phyloP scores from a whole-genome alignment of 768 basidiomycete genomes.

The Naganishia vaughanmartiniae region DNA sequence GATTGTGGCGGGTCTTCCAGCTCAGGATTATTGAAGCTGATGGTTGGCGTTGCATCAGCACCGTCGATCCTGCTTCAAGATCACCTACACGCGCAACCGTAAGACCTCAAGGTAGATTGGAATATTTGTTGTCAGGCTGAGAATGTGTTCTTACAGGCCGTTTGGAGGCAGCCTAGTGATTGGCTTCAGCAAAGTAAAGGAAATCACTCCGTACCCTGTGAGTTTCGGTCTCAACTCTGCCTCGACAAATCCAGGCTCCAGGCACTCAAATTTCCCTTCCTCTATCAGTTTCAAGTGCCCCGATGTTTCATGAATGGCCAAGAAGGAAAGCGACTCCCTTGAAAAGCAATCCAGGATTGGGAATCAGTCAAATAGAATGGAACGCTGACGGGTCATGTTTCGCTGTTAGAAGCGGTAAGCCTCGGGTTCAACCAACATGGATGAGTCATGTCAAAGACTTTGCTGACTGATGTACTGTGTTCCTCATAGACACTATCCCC shows the following conservation, averaged over 20 bases:
- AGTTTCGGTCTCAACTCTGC: slow-evolving; percentile 8
- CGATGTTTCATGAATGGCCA: slow-evolving; percentile 2
- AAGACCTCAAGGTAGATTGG: slow-evolving; percentile 11
- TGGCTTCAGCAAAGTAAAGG: slow-evolving; percentile 83
- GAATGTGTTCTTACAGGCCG: slow-evolving; percentile 55
- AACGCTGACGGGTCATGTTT: slow-evolving; percentile 72
- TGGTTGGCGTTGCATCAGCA: slow-evolving; percentile 47
- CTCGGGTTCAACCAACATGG: background rate
- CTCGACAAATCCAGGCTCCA: background rate
- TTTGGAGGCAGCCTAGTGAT: slow-evolving; percentile 80
- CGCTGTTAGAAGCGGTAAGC: slow-evolving; percentile 69
- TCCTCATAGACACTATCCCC: slow-evolving; percentile 50
- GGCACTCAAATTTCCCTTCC: slow-evolving; percentile 54
- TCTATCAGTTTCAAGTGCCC: slow-evolving; percentile 43
- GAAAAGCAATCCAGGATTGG: slow-evolving; percentile 50
- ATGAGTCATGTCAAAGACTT: background rate
- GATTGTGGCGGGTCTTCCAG: background rate
- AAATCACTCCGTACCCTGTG: slow-evolving; percentile 83
- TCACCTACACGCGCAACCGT: slow-evolving; percentile 35
- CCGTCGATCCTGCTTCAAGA: slow-evolving; percentile 31
- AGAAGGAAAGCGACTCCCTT: slow-evolving; percentile 2
- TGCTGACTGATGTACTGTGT: background rate
- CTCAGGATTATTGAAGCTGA: slow-evolving; percentile 45
- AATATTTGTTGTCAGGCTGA: background rate
- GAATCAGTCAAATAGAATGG: slow-evolving; percentile 73